Evolutionary conservation across 768 basidiomycete species (phyloP).

Genomic region (Boletus rubropictus): DNA sequence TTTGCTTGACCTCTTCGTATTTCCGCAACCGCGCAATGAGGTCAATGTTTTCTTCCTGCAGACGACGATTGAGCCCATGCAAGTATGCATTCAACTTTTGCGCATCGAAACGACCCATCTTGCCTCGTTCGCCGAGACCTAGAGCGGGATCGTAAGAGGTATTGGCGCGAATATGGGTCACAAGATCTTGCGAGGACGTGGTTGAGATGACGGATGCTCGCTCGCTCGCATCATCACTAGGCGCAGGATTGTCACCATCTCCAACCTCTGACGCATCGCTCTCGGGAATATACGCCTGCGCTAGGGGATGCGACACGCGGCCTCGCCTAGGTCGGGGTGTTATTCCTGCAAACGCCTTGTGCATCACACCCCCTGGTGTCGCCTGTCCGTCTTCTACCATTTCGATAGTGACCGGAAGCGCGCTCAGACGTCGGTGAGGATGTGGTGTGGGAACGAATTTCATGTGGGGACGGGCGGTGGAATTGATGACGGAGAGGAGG

Average conservation of each 20-base stretch:
- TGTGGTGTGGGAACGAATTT: conserved; percentile 40
- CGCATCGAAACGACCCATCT: conserved; percentile 76
- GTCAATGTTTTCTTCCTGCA: conserved; percentile 81
- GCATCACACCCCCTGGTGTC: conserved; percentile 35
- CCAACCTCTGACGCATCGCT: conserved; percentile 27
- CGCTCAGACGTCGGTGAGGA: conserved; percentile 45
- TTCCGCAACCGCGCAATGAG: conserved; percentile 50
- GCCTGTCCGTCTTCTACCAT: conserved; percentile 30
- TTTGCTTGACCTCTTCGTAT: conserved; percentile 44
- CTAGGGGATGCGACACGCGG: conserved; percentile 61
- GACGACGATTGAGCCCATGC: conserved; percentile 73
- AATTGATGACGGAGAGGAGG: conserved; percentile 78
- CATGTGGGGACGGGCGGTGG: conserved; percentile 67
- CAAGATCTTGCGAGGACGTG: conserved; percentile 83
- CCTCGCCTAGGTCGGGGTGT: conserved; percentile 56
- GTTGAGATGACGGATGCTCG: conserved; percentile 73
- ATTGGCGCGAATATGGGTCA: conserved; percentile 71
- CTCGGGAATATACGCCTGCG: conserved; percentile 44
- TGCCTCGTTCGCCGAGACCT: conserved; percentile 62
- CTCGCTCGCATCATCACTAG: conserved; percentile 45
- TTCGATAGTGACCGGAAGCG: conserved; percentile 50
- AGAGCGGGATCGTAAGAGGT: conserved; percentile 85
- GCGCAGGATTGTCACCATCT: conserved; percentile 17
- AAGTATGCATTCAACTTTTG: conserved; percentile 81
- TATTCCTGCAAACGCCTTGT: conserved; percentile 54